These are phyloP conservation scores for Cyberlindnera amylophila DNA, from an alignment of 805 yeast species.

Conservation along the genomic window DNA sequence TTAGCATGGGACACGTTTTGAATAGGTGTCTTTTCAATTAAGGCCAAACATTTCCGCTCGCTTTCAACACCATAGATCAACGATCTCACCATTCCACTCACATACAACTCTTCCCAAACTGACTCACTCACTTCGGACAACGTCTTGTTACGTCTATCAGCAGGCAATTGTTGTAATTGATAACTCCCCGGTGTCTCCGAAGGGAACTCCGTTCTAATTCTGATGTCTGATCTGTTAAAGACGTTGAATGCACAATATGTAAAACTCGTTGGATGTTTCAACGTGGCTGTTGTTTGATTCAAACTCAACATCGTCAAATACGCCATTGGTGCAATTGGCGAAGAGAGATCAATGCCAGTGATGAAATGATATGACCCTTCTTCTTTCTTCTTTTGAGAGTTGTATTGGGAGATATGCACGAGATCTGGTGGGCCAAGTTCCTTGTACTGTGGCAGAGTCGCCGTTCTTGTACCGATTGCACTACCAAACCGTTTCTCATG, in stretches of 20 bases:
- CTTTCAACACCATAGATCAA: slow-evolving; percentile 50
- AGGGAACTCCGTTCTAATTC: slow-evolving; percentile 60
- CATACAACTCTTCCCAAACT: slow-evolving; percentile 61
- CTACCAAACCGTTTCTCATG: slow-evolving; percentile 48
- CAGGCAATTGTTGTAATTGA: slow-evolving; percentile 30
- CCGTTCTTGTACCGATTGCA: slow-evolving; percentile 48
- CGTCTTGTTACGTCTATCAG: slow-evolving; percentile 34
- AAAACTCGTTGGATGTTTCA: slow-evolving; percentile 28
- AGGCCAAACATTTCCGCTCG: slow-evolving; percentile 54
- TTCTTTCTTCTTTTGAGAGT: slow-evolving; percentile 33
- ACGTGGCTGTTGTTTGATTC: slow-evolving; percentile 18
- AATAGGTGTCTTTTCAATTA: slow-evolving; percentile 44
- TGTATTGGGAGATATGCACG: slow-evolving; percentile 43
- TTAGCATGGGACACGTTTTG: slow-evolving; percentile 15
- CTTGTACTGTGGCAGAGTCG: slow-evolving; percentile 33
- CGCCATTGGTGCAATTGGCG: slow-evolving; percentile 43
- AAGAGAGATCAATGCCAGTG: slow-evolving; percentile 45
- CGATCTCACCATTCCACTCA: slow-evolving; percentile 53
- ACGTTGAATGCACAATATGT: slow-evolving; percentile 72
- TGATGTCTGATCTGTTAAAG: slow-evolving; percentile 63
- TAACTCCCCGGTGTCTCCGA: slow-evolving; percentile 35
- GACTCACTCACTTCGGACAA: slow-evolving; percentile 31
- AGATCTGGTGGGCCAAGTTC: slow-evolving; percentile 79
- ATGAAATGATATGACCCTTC: slow-evolving; percentile 47
- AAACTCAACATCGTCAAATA: slow-evolving; percentile 38